Conservation (phyloP, 192 early-diverging fungal species). For the Cetraspora pellucida region DNA sequence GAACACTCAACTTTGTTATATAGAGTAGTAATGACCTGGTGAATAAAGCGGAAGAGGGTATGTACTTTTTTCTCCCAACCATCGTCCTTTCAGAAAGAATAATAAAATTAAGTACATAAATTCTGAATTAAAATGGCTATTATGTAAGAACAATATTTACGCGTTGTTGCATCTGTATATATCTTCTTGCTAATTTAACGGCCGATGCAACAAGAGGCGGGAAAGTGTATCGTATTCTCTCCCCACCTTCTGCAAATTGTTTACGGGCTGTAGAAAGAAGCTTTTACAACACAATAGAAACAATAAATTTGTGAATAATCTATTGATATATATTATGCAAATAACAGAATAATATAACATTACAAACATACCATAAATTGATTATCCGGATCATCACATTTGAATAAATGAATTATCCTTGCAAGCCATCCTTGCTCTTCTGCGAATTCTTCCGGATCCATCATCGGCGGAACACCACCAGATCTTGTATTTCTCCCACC, state of each 20-base stretch:
- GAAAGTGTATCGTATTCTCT: conserved; percentile 90
- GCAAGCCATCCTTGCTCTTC: conserved; percentile 93
- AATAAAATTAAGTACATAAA: not conserved
- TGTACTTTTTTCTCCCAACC: conserved; percentile 73
- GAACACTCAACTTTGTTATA: conserved; percentile 63
- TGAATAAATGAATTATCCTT: conserved; percentile 74
- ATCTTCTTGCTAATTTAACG: conserved; percentile 65
- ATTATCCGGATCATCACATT: conserved; percentile 69
- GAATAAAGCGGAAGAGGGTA: conserved; percentile 83
- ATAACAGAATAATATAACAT: not conserved
- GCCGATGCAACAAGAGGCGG: conserved; percentile 79
- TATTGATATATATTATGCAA: not conserved
- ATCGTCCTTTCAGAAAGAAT: conserved; percentile 43
- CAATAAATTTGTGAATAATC: not conserved
- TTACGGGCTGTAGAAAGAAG: conserved; percentile 82
- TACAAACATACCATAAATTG: conserved; percentile 68
- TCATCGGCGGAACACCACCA: conserved; percentile 8
- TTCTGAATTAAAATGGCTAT: not conserved
- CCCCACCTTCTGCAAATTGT: conserved; percentile 88
- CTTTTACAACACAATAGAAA: conserved; percentile 33
- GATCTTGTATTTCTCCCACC: conserved; percentile 12
- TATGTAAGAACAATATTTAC: conserved; percentile 29
- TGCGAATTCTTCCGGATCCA: conserved; percentile 87
- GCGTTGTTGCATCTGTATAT: conserved; percentile 50
- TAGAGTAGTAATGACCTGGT: conserved; percentile 79